Evolutionary conservation across 2,329 filamentous ascomycete genomes (phyloP), one percentile per base, ranked within the genome.

Genomic region (Aspergillus aculeatinus): DNA sequence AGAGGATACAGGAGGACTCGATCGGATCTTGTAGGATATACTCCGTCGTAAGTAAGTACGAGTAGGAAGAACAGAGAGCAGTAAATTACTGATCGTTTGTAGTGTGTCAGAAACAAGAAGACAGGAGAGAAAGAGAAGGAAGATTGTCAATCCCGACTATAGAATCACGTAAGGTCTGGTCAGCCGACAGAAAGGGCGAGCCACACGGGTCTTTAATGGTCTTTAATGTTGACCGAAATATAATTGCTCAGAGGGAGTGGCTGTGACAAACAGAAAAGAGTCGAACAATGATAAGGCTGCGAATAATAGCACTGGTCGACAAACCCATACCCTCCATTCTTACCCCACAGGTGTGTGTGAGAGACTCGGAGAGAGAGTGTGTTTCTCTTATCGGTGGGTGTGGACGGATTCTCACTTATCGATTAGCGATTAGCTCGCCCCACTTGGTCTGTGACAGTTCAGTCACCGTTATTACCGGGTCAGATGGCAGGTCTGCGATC

Each of bases 371-470:
- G 25, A 7, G 6, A 27, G 25, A 51, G 56, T 6, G 33, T 44
- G 39, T 16, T 9, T 44, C 14, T 44, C 60, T 61, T 61, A 61
- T 61, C 60, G 56, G 56, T 16, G 33, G 16, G 16, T n/a, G 9
- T 16, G 12, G 39, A 19, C 16, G n/a, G 16, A 19, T 44, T 44
- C 33, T 16, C 47, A 55, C 51, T 60, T 60, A 60, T 60, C 59
- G 59, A 60, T 60, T 58, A 58, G 42, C 50, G 47, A 58, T 54
- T 53, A 52, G 44, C 57, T 50, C 33, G 55, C 59, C 59, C 59
- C 55, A 55, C 58, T 55, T 27, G 47, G 39, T 16, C 16, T 16
- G 14, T 44, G 14, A 44, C 39, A 6, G 35, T 21, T 25, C 51
- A 29, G 55, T 52, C 39, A 44, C 39, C 1, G 14, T 44, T 19